Conservation (phyloP, 305 asterid species). For the Stenogyne calaminthoides region DNA sequence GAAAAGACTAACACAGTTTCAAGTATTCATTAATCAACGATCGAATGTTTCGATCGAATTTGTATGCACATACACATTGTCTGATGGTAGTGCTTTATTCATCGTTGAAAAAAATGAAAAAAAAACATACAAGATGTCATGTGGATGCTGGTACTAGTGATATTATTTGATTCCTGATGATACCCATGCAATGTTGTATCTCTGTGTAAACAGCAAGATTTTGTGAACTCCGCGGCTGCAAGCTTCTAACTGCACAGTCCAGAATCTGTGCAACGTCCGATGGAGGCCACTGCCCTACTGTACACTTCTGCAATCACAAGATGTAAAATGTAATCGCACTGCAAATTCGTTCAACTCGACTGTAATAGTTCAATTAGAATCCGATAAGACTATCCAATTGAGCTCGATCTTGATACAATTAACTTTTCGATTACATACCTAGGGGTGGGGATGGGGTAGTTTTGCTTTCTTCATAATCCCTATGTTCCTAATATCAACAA, state of each 20-base stretch:
- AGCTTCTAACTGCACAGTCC: constrained; percentile 75
- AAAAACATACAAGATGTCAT: background rate
- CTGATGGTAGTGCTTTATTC: no score
- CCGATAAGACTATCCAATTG: no score
- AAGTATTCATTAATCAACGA: background rate
- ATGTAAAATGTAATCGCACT: no score
- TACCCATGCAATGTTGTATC: constrained; percentile 92
- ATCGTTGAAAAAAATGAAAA: no score
- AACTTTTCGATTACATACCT: background rate
- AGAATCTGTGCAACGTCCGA: constrained; percentile 83
- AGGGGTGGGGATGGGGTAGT: background rate
- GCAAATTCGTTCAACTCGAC: no score
- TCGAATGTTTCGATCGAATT: no score
- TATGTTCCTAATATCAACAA: no score
- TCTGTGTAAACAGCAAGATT: constrained; percentile 72
- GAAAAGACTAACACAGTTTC: background rate
- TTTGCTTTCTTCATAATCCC: no score
- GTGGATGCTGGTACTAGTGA: constrained; percentile 68
- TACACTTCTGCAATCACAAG: constrained; percentile 67
- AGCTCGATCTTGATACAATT: no score
- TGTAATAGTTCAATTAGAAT: no score
- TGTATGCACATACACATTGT: background rate
- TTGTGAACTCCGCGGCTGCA: constrained; percentile 70
- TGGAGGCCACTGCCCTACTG: constrained; percentile 87
- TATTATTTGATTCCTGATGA: constrained; percentile 85